Evolutionary conservation across 1,284 basidiomycete species (phyloP).

Genomic region (Fomitopsis palustris): DNA sequence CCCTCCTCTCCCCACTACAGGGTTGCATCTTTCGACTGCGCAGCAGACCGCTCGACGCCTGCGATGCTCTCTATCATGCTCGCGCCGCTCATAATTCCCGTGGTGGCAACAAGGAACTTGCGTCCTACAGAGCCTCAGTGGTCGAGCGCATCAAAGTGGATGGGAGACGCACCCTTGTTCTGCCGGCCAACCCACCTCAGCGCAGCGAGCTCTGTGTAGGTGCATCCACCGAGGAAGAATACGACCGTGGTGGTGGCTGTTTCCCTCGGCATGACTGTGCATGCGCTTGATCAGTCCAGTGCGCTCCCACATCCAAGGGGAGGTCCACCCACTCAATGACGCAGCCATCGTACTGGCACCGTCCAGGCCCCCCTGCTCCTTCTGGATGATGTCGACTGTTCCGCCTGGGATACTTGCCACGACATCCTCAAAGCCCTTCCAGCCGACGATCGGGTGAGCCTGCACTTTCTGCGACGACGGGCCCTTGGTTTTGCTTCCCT

Average conservation of each 20-base stretch:
- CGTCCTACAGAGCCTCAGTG: conserved; percentile 48
- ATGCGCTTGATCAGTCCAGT: background rate
- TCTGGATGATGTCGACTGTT: conserved; percentile 79
- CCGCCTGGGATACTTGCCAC: conserved; percentile 80
- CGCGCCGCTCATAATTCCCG: conserved; percentile 79
- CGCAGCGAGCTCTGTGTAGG: conserved; percentile 95
- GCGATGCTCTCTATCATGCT: conserved; percentile 68
- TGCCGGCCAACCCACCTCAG: conserved; percentile 87
- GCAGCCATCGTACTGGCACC: conserved; percentile 31
- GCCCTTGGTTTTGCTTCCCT: conserved; percentile 31
- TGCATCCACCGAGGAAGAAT: conserved; percentile 98
- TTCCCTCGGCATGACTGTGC: conserved; percentile 44
- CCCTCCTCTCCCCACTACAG: conserved; percentile 17
- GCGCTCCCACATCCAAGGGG: background rate
- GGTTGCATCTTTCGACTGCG: conserved; percentile 30
- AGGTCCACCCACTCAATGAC: conserved; percentile 39
- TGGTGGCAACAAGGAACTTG: conserved; percentile 85
- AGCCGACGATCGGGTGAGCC: conserved; percentile 90
- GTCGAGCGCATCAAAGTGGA: background rate
- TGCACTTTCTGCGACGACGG: conserved; percentile 48
- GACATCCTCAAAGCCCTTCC: conserved; percentile 96
- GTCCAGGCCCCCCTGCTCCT: conserved; percentile 31
- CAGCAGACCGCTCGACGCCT: conserved; percentile 35
- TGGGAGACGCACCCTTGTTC: conserved; percentile 56
- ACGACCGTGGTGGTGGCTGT: conserved; percentile 82